These are phyloP conservation scores for Jackrogersella multiformis DNA, from an alignment of 495 filamentous ascomycete genomes.

Conservation along the genomic window DNA sequence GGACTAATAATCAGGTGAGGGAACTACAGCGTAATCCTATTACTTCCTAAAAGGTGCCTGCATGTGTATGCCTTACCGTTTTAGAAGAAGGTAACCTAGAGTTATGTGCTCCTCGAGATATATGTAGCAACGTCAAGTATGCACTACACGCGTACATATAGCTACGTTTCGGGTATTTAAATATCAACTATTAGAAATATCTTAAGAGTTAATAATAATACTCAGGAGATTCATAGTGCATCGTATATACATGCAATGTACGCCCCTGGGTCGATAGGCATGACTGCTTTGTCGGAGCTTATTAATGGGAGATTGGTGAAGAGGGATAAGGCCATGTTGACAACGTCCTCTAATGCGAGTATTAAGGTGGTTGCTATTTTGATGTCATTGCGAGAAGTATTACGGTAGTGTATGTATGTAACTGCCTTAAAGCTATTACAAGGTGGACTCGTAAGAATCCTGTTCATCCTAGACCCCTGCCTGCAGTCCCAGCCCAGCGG, in stretches of 20 bases:
- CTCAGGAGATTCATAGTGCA: constrained; percentile 31
- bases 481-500: constrained; percentile 43
- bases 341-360: constrained; percentile 14
- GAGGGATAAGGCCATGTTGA: too few species aligned
- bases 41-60: not conserved
- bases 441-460: constrained; percentile 28
- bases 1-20: constrained; percentile 1
- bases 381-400: too few species aligned
- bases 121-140: not conserved
- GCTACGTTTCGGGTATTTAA: not conserved
- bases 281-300: constrained; percentile 8
- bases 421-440: constrained; percentile 21
- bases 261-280: constrained; percentile 4
- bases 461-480: constrained; percentile 36
- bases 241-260: constrained; percentile 10
- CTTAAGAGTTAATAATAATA: constrained; percentile 22
- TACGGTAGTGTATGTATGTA: too few species aligned
- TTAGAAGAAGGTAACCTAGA: too few species aligned
- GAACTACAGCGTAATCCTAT: not conserved
- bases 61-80: too few species aligned
- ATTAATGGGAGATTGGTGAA: constrained; percentile 20
- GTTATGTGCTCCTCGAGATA: not conserved
- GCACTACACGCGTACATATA: too few species aligned
- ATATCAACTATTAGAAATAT: constrained; percentile 17
- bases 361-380: too few species aligned